Evolutionary conservation across 495 filamentous ascomycete genomes (phyloP), one percentile per base, ranked within the genome.

Genomic region (Barbatosphaeria neglecta): DNA sequence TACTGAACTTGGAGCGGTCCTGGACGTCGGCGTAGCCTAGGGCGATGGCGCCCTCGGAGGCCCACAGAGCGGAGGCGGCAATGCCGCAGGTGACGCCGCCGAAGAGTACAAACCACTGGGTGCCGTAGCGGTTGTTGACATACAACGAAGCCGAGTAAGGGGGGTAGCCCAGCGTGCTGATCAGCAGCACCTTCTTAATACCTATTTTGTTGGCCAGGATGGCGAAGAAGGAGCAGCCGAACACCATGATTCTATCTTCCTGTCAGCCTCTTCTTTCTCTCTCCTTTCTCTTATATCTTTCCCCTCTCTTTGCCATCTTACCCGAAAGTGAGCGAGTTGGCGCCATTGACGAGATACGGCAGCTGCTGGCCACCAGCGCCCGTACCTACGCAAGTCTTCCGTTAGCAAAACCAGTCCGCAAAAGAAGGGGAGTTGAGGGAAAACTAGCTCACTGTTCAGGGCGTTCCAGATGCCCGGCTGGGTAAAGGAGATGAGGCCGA

Each of bases 401-500:
- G 16, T 20, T 20, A 18, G 37, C 19, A 18, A 20, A 2, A 6
- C 4, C n/a, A n/a, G n/a, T n/a, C n/a, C n/a, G n/a, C n/a, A n/a
- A n/a, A n/a, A n/a, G n/a, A n/a, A n/a, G n/a, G n/a, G n/a, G n/a
- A n/a, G n/a, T n/a, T n/a, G n/a, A n/a, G n/a, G n/a, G n/a, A n/a
- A n/a, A n/a, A n/a, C n/a, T n/a, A n/a, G n/a, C 54, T 24, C 48
- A 53, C 64, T 73, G 49, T 74, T 78, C 40, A 79, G 54, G 2
- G 77, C 76, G 40, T 73, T 77, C 77, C 76, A 81, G 27, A 81
- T 74, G 1, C 76, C 77, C 0, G 75, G 75, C 44, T 77, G 71
- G 8, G 73, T 73, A 55, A 80, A 78, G 2, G 68, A 70, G 33
- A 79, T 73, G 27, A 73, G 47, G 11, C 76, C 77, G 16, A 78